These are phyloP conservation scores for Populus hybrid DNA, from an alignment of 441 rosid species.

Conservation along the genomic window DNA sequence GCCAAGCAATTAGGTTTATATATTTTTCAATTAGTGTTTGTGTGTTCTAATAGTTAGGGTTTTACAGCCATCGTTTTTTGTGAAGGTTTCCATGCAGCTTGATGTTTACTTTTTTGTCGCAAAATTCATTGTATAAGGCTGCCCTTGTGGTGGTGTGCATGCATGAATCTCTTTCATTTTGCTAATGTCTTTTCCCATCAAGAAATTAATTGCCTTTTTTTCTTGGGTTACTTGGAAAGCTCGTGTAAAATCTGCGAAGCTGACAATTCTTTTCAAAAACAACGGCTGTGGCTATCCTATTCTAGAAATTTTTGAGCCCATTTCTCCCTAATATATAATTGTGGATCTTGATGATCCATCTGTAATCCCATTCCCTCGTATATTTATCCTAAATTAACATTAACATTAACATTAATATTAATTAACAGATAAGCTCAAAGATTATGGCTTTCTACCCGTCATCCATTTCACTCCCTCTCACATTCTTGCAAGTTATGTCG, in stretches of 20 bases:
- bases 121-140: neutral
- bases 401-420: too few species aligned
- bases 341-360: neutral
- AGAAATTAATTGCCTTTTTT: neutral
- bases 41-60: neutral
- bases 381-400: too few species aligned
- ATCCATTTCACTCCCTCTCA: too few species aligned
- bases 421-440: too few species aligned
- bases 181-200: too few species aligned
- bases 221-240: neutral
- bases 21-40: neutral
- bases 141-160: neutral
- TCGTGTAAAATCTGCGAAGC: neutral
- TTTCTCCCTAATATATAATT: too few species aligned
- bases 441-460: too few species aligned
- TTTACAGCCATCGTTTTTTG: neutral
- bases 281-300: neutral
- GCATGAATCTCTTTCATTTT: neutral
- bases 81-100: neutral
- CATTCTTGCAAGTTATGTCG: too few species aligned
- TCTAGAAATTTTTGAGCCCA: neutral
- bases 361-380: neutral
- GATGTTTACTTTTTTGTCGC: neutral
- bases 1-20: neutral
- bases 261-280: neutral